Base-by-base conservation (phyloP, 257 asterid species). In the Voacanga thouarsii region DNA sequence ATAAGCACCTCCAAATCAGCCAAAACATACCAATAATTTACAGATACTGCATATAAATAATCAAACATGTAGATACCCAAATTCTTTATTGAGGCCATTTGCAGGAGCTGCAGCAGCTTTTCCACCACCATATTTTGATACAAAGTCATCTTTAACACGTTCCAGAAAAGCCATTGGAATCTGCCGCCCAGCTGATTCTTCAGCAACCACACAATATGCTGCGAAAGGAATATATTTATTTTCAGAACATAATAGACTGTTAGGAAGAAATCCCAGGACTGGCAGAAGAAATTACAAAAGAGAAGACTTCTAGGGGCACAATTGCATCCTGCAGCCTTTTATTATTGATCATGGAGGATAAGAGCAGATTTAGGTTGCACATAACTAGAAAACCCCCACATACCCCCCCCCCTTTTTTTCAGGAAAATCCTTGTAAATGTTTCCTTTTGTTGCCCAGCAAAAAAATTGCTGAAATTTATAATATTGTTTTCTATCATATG, bases 141-240 rank as follows among this genome's bases (percentile, higher is more conserved):
- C 87, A 82, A 92, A 92, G 72, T 92, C 95, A 66, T 92, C 96
- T 90, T 88, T 92, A 66, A 90, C 59, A 60, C 96, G 97, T 65
- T 92, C 97, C 78, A 92, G 83, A 81, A 88, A 91, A 45, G 93
- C 97, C 79, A 92, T 89, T 2, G 97, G 97, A 37, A 92, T 24
- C 84, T 92, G 97, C 30, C 97, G 85, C 60, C 96, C 97, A 1
- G 87, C 92, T n/a, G 96, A 90, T 72, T 90, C 97, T 81, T 90
- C 95, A 57, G 97, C 97, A 82, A 92, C 97, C 78, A 92, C 93
- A 75, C 97, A 92, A 76, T 90, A 92, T 21, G 97, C 97, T 92
- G 89, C 84, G 79, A 49, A 76, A 39, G 0, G 50, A 41, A 43
- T 19, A 43, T 57, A 66, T 51, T 41, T 57, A 21, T 7, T 19